A percentile compares a stretch with the other conserved stretches of the same genome.
Evolutionary conservation across 352 stramenopile species (phyloP).

Genomic region (Phytophthora capsici): DNA sequence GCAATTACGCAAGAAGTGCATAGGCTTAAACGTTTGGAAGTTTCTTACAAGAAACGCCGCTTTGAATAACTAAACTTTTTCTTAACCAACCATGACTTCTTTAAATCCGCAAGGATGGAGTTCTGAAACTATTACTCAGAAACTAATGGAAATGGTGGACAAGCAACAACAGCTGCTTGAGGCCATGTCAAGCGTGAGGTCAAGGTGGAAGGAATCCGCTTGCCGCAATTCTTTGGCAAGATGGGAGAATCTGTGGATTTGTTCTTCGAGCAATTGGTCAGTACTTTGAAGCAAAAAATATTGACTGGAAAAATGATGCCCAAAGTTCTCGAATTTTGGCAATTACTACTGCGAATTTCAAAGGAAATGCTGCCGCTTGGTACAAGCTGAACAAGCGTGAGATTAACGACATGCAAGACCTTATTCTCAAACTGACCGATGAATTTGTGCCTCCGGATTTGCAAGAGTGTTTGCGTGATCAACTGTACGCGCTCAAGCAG

Average conservation of each 20-base stretch:
- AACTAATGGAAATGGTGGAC: constrained; percentile 9
- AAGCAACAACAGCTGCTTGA: constrained; percentile 28
- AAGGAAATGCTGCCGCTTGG: constrained; percentile 17
- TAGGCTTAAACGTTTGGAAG: background rate
- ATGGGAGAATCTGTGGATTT: constrained; percentile 16
- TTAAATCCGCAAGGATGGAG: constrained; percentile 22
- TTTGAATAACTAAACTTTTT: constrained; percentile 13
- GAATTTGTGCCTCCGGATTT: constrained; percentile 28
- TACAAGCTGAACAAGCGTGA: constrained; percentile 19
- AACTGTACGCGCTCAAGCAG: constrained; percentile 24
- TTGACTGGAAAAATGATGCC: constrained; percentile 7
- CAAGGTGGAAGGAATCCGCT: constrained; percentile 22
- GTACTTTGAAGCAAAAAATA: constrained; percentile 23
- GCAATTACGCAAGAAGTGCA: background rate
- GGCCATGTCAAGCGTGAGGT: constrained; percentile 22
- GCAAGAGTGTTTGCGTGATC: constrained; percentile 28
- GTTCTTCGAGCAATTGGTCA: constrained; percentile 29
- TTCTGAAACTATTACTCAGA: constrained; percentile 9
- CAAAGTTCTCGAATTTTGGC: constrained; percentile 15
- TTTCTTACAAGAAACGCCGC: background rate
- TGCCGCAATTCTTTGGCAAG: constrained; percentile 19
- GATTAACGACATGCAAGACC: constrained; percentile 14
- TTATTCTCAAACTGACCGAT: constrained; percentile 2
- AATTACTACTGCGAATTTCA: constrained; percentile 12
- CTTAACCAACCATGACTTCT: constrained; percentile 12